Evolutionary conservation across 495 filamentous ascomycete genomes (phyloP).

Genomic region (Daldinia childiae): DNA sequence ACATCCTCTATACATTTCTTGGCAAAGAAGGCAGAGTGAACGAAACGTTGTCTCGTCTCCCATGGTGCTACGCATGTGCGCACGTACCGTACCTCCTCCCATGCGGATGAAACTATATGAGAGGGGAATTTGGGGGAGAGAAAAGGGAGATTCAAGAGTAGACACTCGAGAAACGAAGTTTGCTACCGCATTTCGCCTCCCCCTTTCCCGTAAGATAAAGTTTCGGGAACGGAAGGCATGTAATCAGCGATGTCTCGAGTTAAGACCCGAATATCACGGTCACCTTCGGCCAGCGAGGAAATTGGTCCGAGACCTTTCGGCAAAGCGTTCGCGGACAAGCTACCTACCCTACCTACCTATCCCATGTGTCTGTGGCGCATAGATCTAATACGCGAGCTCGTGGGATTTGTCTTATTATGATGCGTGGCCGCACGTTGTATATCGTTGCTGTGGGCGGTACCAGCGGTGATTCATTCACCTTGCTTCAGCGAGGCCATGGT

Average conservation of each 20-base stretch:
- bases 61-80: constrained; percentile 4
- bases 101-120: constrained; percentile 9
- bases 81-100: constrained; percentile 9
- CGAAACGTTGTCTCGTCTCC: background rate
- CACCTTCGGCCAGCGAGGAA: constrained; percentile 21
- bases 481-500: constrained; percentile 12
- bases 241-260: constrained; percentile 36
- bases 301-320: constrained; percentile 42
- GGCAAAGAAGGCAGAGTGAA: background rate
- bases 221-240: constrained; percentile 38
- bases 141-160: constrained; percentile 1
- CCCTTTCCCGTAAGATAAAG: constrained; percentile 17
- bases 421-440: constrained; percentile 28
- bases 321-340: constrained; percentile 35
- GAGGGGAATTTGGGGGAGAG: background rate
- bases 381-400: constrained; percentile 33
- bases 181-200: constrained; percentile 20
- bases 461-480: constrained; percentile 16
- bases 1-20: background rate
- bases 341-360: constrained; percentile 1
- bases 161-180: constrained; percentile 16
- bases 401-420: constrained; percentile 40
- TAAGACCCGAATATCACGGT: constrained; percentile 20
- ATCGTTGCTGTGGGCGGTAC: constrained; percentile 10
- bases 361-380: constrained; percentile 19